Conservation (phyloP, 176 grass and related monocot genomes). For the Neostapfia colusana region DNA sequence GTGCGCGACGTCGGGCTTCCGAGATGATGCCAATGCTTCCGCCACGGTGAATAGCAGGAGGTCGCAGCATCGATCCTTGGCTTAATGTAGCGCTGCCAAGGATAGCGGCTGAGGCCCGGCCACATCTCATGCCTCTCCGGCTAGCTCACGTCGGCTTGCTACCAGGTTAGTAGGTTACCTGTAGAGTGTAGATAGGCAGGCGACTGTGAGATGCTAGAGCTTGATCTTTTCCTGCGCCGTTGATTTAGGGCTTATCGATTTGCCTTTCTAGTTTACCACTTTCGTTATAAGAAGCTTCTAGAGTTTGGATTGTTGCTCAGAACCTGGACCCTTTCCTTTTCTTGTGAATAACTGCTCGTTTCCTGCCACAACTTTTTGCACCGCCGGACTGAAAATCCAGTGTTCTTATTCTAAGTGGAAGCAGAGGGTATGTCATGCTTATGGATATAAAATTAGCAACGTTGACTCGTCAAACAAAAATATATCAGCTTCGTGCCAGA, state of each 20-base stretch:
- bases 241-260: neutral
- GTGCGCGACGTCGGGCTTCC: neutral
- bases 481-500: neutral
- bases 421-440: neutral
- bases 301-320: neutral
- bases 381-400: neutral
- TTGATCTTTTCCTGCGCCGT: neutral
- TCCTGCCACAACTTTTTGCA: slow-evolving; percentile 12
- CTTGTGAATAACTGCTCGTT: neutral
- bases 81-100: neutral
- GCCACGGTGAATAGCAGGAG: neutral
- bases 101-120: slow-evolving; percentile 2
- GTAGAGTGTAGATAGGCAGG: neutral
- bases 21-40: slow-evolving; percentile 22
- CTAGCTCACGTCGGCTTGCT: slow-evolving; percentile 13
- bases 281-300: slow-evolving; percentile 9
- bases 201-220: neutral
- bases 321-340: neutral
- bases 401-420: slow-evolving; percentile 22
- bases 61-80: neutral
- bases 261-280: slow-evolving; percentile 11
- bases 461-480: neutral
- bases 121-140: neutral
- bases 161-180: slow-evolving; percentile 1
- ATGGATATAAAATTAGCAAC: neutral